Conservation (phyloP, 345 rosid genomes). For the Euphorbia pulcherrima region DNA sequence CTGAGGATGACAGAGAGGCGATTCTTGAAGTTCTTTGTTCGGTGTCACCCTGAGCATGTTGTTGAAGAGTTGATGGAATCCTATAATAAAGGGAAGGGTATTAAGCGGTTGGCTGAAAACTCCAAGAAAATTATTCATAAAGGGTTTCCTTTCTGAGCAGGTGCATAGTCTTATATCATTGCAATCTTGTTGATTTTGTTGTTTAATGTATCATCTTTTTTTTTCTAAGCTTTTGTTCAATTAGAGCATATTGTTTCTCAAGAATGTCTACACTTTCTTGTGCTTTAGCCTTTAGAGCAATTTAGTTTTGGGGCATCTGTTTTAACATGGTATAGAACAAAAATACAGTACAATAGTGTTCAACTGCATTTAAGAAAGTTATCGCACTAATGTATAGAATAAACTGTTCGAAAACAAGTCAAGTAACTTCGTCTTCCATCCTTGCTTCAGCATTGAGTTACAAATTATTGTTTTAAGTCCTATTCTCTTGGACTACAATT, state of each 20-base stretch:
- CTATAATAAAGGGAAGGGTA: constrained; percentile 41
- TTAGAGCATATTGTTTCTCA: background rate
- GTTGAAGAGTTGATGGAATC: constrained; percentile 51
- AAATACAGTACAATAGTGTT: background rate
- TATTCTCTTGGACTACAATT: too few species aligned
- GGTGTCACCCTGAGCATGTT: constrained; percentile 52
- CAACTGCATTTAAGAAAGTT: background rate
- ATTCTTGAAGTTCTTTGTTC: constrained; percentile 52
- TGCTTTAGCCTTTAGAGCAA: background rate
- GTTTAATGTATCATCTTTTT: too few species aligned
- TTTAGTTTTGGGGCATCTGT: background rate
- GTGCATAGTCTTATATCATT: background rate
- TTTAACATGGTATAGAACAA: background rate
- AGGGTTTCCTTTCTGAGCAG: constrained; percentile 67
- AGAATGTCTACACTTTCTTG: background rate
- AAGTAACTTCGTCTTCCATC: background rate
- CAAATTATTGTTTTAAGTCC: background rate
- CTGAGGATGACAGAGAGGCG: constrained; percentile 65
- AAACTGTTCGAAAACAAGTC: background rate
- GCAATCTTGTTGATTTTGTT: too few species aligned
- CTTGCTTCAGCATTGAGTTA: background rate
- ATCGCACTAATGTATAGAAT: background rate
- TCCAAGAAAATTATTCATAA: constrained; percentile 41
- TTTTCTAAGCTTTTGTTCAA: background rate
- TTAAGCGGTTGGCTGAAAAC: constrained; percentile 58